Evolutionary conservation across 257 asterid species (phyloP).

Genomic region (Lantana camara): DNA sequence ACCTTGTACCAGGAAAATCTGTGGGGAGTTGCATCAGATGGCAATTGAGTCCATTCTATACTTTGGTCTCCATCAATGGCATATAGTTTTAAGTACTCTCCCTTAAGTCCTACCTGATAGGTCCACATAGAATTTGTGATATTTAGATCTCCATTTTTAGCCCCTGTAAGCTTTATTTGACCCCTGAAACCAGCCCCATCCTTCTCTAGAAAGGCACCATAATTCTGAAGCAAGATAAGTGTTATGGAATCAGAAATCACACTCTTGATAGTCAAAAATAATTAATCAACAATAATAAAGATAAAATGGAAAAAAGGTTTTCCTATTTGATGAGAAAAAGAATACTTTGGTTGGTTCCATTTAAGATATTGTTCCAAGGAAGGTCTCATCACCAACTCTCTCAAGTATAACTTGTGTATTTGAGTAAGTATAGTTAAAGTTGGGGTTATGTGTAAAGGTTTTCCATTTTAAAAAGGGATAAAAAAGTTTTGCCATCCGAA

Average conservation of each 20-base stretch:
- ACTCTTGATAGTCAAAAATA: slow-evolving; percentile 8
- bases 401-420: no score
- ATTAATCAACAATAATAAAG: background rate
- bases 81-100: slow-evolving; percentile 64
- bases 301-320: background rate
- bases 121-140: slow-evolving; percentile 68
- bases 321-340: no score
- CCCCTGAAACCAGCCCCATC: slow-evolving; percentile 97
- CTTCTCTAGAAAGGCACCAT: slow-evolving; percentile 93
- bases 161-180: slow-evolving; percentile 66
- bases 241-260: background rate
- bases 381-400: background rate
- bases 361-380: background rate
- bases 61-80: slow-evolving; percentile 36
- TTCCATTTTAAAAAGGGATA: no score
- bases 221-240: slow-evolving; percentile 59
- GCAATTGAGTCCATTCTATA: slow-evolving; percentile 57
- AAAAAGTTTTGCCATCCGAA: no score
- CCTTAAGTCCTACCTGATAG: slow-evolving; percentile 88
- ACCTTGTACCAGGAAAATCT: slow-evolving; percentile 91
- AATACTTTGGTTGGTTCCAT: background rate
- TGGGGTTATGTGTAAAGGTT: no score
- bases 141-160: slow-evolving; percentile 66
- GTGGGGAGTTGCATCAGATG: slow-evolving; percentile 49
- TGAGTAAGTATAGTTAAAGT: no score